phyloP scores from a whole-genome alignment of 495 filamentous ascomycete genomes.

The Neurospora sp. region DNA sequence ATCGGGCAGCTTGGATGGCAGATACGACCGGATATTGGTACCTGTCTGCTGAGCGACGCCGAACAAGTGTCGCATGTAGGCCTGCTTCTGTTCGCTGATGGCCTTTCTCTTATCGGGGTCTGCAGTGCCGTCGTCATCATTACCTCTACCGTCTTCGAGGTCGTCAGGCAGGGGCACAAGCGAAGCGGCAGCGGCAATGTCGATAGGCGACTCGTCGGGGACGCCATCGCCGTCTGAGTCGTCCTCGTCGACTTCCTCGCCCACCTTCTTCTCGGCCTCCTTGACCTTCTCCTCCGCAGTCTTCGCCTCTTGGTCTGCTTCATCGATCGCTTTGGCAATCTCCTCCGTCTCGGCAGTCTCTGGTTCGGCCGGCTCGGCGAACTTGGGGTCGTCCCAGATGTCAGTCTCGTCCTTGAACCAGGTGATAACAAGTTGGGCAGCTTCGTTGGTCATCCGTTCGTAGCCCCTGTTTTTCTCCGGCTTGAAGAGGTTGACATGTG shows the following conservation, averaged over 20 bases:
- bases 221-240: conserved; percentile 6
- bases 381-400: conserved; percentile 33
- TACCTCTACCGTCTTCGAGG: conserved; percentile 10
- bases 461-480: conserved; percentile 70
- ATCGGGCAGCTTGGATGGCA: conserved; percentile 33
- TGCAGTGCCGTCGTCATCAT: conserved; percentile 4
- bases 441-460: conserved; percentile 53
- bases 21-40: conserved; percentile 26
- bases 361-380: conserved; percentile 20
- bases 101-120: conserved; percentile 5
- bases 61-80: conserved; percentile 38
- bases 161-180: conserved; percentile 34
- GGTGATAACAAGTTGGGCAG: conserved; percentile 45
- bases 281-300: conserved; percentile 2
- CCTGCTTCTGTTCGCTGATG: conserved; percentile 19
- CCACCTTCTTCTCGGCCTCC: background rate
- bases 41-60: conserved; percentile 34
- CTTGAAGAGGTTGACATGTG: conserved; percentile 79
- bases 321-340: conserved; percentile 29
- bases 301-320: conserved; percentile 10
- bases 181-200: conserved; percentile 36
- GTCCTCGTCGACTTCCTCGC: conserved; percentile 9
- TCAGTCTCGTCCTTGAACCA: conserved; percentile 43
- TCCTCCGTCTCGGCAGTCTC: conserved; percentile 26
- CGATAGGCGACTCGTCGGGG: conserved; percentile 35